Evolutionary conservation across 192 early-diverging fungal genomes (phyloP).

Genomic region (Podila horticola): DNA sequence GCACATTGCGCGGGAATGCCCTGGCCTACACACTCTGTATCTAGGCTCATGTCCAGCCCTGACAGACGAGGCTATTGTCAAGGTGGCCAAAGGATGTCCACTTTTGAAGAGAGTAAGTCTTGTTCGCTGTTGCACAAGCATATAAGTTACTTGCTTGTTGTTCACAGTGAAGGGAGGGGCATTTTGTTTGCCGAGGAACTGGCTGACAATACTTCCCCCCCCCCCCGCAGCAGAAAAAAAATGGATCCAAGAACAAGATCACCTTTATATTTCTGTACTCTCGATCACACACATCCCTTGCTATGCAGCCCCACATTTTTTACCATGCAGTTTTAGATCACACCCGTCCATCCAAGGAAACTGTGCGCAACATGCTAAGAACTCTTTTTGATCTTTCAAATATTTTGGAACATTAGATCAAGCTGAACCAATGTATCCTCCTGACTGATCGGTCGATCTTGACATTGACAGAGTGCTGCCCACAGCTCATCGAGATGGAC

Average conservation of each 20-base stretch:
- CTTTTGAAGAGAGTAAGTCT: constrained; percentile 60
- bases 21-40: constrained; percentile 64
- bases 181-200: no score
- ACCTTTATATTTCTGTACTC: no score
- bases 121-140: neutral
- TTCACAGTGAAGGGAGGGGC: neutral
- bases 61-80: constrained; percentile 58
- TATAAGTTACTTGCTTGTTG: neutral
- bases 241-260: no score
- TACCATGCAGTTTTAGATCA: no score
- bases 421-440: constrained; percentile 60
- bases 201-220: no score
- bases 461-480: constrained; percentile 57
- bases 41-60: constrained; percentile 59
- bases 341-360: no score
- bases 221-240: no score
- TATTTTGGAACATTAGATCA: constrained; percentile 55
- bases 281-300: no score
- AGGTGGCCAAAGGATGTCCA: constrained; percentile 56
- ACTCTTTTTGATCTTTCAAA: no score
- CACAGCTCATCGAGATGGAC: constrained; percentile 63
- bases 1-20: constrained; percentile 55
- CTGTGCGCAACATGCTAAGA: no score
- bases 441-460: constrained; percentile 60
- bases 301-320: no score